Conservation (phyloP, 192 early-diverging fungal genomes). For the Coemansia sp. region DNA sequence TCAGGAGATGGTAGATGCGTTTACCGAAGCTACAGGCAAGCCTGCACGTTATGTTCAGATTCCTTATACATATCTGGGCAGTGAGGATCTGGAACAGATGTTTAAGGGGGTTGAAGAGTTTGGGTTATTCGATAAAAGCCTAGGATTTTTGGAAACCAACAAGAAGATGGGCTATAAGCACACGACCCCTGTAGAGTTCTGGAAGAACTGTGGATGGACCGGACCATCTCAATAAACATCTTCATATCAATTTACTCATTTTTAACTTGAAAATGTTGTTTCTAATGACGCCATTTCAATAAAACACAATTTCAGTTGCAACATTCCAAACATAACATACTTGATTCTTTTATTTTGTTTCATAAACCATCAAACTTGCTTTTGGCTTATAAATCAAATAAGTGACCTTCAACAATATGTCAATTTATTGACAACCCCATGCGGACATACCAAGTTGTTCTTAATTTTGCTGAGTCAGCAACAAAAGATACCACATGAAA, state of each 20-base stretch:
- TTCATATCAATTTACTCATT: not conserved
- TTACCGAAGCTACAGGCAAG: slow-evolving; percentile 36
- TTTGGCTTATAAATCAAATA: too few relatives aligned
- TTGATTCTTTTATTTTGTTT: too few relatives aligned
- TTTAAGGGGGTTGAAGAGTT: slow-evolving; percentile 15
- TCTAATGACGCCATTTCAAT: too few relatives aligned
- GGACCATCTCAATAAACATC: slow-evolving; percentile 45
- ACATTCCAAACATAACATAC: too few relatives aligned
- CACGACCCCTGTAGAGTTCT: slow-evolving; percentile 24
- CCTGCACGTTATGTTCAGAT: slow-evolving; percentile 29
- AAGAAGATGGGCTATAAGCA: slow-evolving; percentile 16
- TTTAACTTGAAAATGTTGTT: too few relatives aligned
- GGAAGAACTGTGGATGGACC: slow-evolving; percentile 44
- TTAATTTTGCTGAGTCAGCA: too few relatives aligned
- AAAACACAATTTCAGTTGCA: too few relatives aligned
- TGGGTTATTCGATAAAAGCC: slow-evolving; percentile 8
- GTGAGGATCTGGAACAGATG: slow-evolving; percentile 13
- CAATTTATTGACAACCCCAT: too few relatives aligned
- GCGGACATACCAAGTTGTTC: too few relatives aligned
- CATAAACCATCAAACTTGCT: too few relatives aligned
- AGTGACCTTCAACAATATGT: too few relatives aligned
- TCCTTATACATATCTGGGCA: slow-evolving; percentile 17
- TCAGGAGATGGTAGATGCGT: slow-evolving; percentile 41
- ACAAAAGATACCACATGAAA: too few relatives aligned
- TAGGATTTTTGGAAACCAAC: slow-evolving; percentile 19